Conservation (phyloP, 2,329 filamentous ascomycete genomes). For the Talaromyces sp. region DNA sequence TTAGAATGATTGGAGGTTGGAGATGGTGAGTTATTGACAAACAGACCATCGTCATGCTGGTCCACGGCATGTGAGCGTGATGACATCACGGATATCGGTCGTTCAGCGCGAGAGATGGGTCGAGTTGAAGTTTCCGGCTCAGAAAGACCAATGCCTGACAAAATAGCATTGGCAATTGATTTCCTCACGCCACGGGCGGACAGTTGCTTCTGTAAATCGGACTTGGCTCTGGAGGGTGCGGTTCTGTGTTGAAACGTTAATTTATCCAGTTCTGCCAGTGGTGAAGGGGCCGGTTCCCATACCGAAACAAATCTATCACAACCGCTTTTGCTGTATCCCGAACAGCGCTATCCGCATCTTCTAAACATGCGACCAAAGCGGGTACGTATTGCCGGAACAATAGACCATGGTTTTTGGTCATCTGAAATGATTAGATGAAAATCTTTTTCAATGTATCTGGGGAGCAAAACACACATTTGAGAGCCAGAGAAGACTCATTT, state of each 20-base stretch:
- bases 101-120: conserved; percentile 34
- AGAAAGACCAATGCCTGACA: conserved; percentile 68
- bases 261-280: too few species aligned
- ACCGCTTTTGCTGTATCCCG: conserved; percentile 81
- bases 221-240: conserved; percentile 80
- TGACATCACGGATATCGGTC: conserved; percentile 36
- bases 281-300: conserved; percentile 33
- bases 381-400: conserved; percentile 84
- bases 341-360: conserved; percentile 86
- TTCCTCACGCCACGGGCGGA: conserved; percentile 82
- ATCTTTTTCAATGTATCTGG: background rate
- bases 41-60: conserved; percentile 24
- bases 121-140: conserved; percentile 29
- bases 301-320: conserved; percentile 86
- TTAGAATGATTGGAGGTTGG: conserved; percentile 1
- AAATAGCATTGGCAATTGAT: conserved; percentile 79
- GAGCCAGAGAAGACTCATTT: conserved; percentile 82
- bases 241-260: conserved; percentile 53
- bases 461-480: conserved; percentile 60
- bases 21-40: background rate
- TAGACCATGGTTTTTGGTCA: conserved; percentile 77
- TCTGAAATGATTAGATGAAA: conserved; percentile 51
- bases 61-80: conserved; percentile 29
- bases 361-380: conserved; percentile 78
- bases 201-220: conserved; percentile 84